Evolutionary conservation across 148 eudicot genomes (phyloP), one percentile per base, ranked within the genome.

Genomic region (Fagopyrum tataricum): DNA sequence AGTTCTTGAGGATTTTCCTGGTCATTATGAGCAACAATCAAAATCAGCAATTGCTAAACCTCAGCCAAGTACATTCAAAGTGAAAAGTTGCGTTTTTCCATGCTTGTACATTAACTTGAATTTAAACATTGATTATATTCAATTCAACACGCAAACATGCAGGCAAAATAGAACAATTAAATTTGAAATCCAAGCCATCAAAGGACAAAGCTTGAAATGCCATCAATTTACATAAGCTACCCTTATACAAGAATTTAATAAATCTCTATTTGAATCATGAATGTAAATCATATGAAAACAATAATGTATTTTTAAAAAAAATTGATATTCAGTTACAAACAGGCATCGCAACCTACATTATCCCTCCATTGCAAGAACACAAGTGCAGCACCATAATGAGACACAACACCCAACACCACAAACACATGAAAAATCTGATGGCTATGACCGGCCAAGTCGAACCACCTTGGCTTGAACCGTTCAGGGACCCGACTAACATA

Each of bases 401-500:
- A 83, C 79, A 94, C 73, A 1, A 97, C 98, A 39, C 97, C 98
- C 79, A 88, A 61, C n/a, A 94, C 77, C 56, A 94, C 98, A 55
- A 94, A 88, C 75, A 88, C 86, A 77, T 94, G 98, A 53, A 94
- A 94, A 41, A 94, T 94, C 72, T 94, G 97, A 74, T 94, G 98
- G 70, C 98, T 94, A 51, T 94, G 97, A 1, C 98, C 97, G 0
- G 97, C 91, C 6, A 94, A 76, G 64, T 94, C 98, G 44, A 94
- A 94, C 85, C 85, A 85, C 4, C 98, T 97, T 0, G 98, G 97
- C 77, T 68, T 77, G 91, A 97, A 94, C 82, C 96, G 81, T 81
- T 94, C 98, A 1, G 97, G 98, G n/a, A 94, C 71, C 77, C 96
- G 83, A 15, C 78, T 80, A 14, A 91, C 90, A 11, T 94, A 94